Evolutionary conservation across 768 basidiomycete species (phyloP).

Genomic region (Suillus ampliporus): DNA sequence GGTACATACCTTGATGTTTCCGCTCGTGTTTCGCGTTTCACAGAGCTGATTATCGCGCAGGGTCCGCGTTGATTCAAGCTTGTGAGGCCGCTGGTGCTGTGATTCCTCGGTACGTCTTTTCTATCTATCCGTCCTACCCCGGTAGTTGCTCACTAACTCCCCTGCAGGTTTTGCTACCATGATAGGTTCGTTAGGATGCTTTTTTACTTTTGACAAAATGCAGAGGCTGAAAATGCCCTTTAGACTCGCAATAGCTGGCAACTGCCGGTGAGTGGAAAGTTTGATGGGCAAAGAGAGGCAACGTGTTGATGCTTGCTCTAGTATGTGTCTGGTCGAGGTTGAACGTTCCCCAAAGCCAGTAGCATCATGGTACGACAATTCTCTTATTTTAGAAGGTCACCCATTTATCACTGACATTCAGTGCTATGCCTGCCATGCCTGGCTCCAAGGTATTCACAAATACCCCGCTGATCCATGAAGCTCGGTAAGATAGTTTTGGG

Average conservation of each 20-base stretch:
- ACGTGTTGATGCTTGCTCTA: conserved; percentile 33
- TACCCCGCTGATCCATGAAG: conserved; percentile 88
- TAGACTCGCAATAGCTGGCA: conserved; percentile 95
- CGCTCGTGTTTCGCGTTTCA: conserved; percentile 8
- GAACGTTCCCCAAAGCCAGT: conserved; percentile 94
- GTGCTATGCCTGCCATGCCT: conserved; percentile 98
- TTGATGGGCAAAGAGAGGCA: conserved; percentile 7
- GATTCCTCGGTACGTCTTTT: conserved; percentile 68
- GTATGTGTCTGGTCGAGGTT: conserved; percentile 99
- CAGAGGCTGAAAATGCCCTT: neutral
- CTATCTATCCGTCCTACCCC: conserved; percentile 9
- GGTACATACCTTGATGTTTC: conserved; percentile 52
- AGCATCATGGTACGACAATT: conserved; percentile 76
- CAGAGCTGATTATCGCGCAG: conserved; percentile 43
- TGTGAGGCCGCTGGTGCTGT: conserved; percentile 88
- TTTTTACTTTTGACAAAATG: conserved; percentile 8
- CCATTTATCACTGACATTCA: conserved; percentile 33
- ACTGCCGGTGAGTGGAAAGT: conserved; percentile 76
- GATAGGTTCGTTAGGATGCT: conserved; percentile 59
- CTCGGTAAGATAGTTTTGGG: conserved; percentile 54
- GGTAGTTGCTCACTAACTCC: conserved; percentile 18
- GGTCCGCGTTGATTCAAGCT: conserved; percentile 95
- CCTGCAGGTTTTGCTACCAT: conserved; percentile 79
- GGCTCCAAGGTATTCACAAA: conserved; percentile 93
- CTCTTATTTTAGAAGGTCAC: neutral